phyloP scores from a whole-genome alignment of 2,329 filamentous ascomycete species.

The Cytospora mali region DNA sequence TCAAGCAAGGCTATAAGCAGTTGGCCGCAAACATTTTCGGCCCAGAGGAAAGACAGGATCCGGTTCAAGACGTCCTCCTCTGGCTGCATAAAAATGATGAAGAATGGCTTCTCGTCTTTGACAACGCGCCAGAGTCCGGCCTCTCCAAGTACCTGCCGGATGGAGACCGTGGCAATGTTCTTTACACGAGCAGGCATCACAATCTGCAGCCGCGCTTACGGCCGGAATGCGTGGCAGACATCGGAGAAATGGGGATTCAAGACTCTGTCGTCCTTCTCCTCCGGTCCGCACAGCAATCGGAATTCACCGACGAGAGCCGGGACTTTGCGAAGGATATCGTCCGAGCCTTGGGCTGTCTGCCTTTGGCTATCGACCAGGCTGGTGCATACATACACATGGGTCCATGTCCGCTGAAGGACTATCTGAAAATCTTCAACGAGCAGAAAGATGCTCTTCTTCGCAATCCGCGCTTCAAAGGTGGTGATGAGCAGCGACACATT shows the following conservation, averaged over 20 bases:
- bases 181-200: conserved; percentile 35
- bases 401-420: conserved; percentile 25
- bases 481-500: conserved; percentile 26
- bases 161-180: conserved; percentile 32
- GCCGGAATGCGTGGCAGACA: conserved; percentile 11
- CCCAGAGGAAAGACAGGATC: not conserved
- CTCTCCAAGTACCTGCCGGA: conserved; percentile 29
- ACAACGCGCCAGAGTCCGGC: conserved; percentile 32
- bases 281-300: not conserved
- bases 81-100: conserved; percentile 29
- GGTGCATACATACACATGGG: conserved; percentile 25
- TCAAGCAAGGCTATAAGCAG: conserved; percentile 31
- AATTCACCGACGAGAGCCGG: not conserved
- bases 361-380: conserved; percentile 37
- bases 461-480: conserved; percentile 23
- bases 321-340: conserved; percentile 29
- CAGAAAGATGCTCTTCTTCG: conserved; percentile 27
- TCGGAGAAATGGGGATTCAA: conserved; percentile 23
- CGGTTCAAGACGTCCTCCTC: conserved; percentile 26
- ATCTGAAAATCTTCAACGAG: conserved; percentile 24
- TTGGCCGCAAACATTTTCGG: conserved; percentile 27
- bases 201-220: conserved; percentile 16
- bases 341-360: conserved; percentile 32
- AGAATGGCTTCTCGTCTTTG: conserved; percentile 39
- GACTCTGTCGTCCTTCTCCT: conserved; percentile 31